These are phyloP conservation scores for Gnomoniopsis smithogilvyi DNA, from an alignment of 2,329 filamentous ascomycete species.

Conservation along the genomic window DNA sequence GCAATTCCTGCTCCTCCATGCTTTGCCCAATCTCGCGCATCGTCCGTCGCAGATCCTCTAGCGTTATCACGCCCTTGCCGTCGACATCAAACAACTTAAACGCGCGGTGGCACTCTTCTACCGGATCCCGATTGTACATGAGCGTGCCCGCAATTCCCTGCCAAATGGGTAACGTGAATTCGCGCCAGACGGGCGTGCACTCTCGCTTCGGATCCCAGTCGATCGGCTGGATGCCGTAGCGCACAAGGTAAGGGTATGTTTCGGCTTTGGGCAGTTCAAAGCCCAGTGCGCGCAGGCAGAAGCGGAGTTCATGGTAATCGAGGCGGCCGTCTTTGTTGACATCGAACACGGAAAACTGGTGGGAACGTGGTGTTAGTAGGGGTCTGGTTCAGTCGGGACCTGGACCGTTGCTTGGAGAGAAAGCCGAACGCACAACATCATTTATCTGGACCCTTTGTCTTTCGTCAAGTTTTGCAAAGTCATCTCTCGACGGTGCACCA, in stretches of 20 bases:
- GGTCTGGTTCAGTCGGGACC: not conserved
- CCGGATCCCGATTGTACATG: constrained; percentile 78
- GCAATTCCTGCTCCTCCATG: constrained; percentile 86
- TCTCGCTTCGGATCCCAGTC: constrained; percentile 51
- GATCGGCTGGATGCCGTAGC: constrained; percentile 71
- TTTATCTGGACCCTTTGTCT: constrained; percentile 92
- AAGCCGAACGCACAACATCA: constrained; percentile 68
- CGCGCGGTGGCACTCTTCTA: constrained; percentile 86
- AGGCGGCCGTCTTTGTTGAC: constrained; percentile 92
- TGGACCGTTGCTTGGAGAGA: not conserved
- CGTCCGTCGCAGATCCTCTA: constrained; percentile 83
- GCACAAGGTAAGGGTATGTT: constrained; percentile 75
- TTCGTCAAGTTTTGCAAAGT: constrained; percentile 59
- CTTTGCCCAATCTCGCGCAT: constrained; percentile 90
- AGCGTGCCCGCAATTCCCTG: constrained; percentile 75
- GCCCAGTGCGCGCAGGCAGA: constrained; percentile 90
- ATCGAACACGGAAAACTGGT: constrained; percentile 89
- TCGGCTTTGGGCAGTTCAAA: constrained; percentile 88
- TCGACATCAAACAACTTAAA: constrained; percentile 93
- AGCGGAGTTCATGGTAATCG: constrained; percentile 97
- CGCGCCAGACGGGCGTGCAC: constrained; percentile 63
- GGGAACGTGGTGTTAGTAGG: constrained; percentile 19
- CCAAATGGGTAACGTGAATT: constrained; percentile 70
- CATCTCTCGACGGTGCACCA: constrained; percentile 28
- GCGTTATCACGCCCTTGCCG: constrained; percentile 83